Conservation (phyloP, 805 yeast species). For the Cyberlindnera sargentensis region DNA sequence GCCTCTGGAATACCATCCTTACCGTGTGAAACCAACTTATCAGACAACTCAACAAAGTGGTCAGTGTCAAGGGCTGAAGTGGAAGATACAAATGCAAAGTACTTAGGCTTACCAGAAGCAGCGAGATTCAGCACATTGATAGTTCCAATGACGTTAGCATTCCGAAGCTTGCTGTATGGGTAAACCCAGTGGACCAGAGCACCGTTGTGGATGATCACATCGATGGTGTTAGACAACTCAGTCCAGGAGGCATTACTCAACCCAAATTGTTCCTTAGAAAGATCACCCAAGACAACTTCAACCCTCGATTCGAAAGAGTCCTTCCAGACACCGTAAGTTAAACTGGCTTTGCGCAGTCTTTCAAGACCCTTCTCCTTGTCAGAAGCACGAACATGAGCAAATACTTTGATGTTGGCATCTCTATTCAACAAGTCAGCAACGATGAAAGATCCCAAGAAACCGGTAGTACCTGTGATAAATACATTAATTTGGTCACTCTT, state of each 20-base stretch:
- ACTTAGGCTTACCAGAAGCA: slow-evolving; percentile 74
- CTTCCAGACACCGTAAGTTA: slow-evolving; percentile 64
- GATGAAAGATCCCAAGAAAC: slow-evolving; percentile 90
- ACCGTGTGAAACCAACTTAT: slow-evolving; percentile 56
- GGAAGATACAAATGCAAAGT: slow-evolving; percentile 87
- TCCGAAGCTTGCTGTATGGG: slow-evolving; percentile 85
- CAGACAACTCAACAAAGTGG: slow-evolving; percentile 72
- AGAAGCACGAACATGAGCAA: slow-evolving; percentile 88
- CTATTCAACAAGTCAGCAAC: slow-evolving; percentile 68
- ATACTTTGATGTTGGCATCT: slow-evolving; percentile 47
- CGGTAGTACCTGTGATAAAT: slow-evolving; percentile 93
- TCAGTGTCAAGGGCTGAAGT: slow-evolving; percentile 89
- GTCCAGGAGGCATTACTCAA: slow-evolving; percentile 50
- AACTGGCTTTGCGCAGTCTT: slow-evolving; percentile 68
- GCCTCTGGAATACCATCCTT: slow-evolving; percentile 69
- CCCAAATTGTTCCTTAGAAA: slow-evolving; percentile 71
- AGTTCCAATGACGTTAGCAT: slow-evolving; percentile 88
- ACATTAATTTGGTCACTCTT: slow-evolving; percentile 43
- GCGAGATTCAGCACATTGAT: slow-evolving; percentile 72
- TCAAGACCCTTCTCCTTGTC: slow-evolving; percentile 62
- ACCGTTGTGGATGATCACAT: slow-evolving; percentile 90
- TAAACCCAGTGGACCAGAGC: slow-evolving; percentile 99
- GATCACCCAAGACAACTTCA: slow-evolving; percentile 75
- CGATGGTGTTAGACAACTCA: slow-evolving; percentile 50
- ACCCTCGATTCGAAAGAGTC: slow-evolving; percentile 50